Evolutionary conservation across 2,329 filamentous ascomycete genomes (phyloP).

Genomic region (Penicillium oxalicum): DNA sequence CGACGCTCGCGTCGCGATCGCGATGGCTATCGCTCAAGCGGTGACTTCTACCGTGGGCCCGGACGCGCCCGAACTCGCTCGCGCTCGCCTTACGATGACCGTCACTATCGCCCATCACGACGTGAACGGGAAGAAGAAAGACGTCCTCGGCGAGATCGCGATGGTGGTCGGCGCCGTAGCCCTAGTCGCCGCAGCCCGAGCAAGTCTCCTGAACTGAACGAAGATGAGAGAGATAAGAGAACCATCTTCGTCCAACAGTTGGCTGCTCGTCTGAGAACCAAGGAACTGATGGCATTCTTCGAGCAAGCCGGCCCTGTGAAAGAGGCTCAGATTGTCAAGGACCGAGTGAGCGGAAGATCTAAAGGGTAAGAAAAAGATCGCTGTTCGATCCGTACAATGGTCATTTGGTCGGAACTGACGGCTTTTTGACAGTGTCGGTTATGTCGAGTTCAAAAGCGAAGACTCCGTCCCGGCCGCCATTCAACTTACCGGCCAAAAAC

Average conservation of each 20-base stretch:
- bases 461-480: constrained; percentile 89
- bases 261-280: constrained; percentile 83
- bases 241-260: constrained; percentile 99
- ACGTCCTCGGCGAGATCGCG: constrained; percentile 48
- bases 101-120: constrained; percentile 48
- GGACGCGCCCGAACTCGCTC: constrained; percentile 63
- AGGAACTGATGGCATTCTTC: constrained; percentile 90
- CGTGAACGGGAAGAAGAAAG: constrained; percentile 45
- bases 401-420: background rate
- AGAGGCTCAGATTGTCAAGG: constrained; percentile 97
- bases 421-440: constrained; percentile 67
- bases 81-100: constrained; percentile 61
- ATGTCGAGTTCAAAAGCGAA: constrained; percentile 97
- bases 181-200: constrained; percentile 37
- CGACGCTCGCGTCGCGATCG: constrained; percentile 66
- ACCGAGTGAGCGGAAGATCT: constrained; percentile 89
- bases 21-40: constrained; percentile 49
- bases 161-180: constrained; percentile 39
- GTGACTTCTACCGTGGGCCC: constrained; percentile 65
- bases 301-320: constrained; percentile 91
- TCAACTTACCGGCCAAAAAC: constrained; percentile 96
- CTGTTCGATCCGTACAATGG: too few relatives aligned
- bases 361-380: constrained; percentile 67
- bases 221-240: constrained; percentile 92
- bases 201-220: constrained; percentile 65